Evolutionary conservation across 441 rosid genomes (phyloP).

Genomic region (Eutrema salsugineum): DNA sequence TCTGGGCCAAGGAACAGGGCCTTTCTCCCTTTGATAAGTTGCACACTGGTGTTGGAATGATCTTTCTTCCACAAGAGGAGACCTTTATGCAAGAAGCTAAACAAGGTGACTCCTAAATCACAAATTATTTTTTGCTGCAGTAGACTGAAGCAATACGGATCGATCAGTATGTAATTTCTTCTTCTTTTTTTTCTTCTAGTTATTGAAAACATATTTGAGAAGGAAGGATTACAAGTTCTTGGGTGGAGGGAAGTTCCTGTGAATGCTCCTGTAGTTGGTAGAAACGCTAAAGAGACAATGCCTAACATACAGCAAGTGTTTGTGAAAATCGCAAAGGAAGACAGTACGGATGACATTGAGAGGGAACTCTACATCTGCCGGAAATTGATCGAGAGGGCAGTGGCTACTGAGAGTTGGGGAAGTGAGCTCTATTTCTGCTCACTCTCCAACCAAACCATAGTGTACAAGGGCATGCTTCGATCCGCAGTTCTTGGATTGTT

Average conservation of each 20-base stretch:
- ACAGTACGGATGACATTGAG: conserved; percentile 83
- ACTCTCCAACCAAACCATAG: conserved; percentile 93
- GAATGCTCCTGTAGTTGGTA: conserved; percentile 83
- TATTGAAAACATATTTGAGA: conserved; percentile 70
- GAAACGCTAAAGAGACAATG: conserved; percentile 91
- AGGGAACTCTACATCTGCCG: conserved; percentile 93
- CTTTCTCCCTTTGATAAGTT: conserved; percentile 72
- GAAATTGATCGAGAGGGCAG: conserved; percentile 81
- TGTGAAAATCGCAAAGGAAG: conserved; percentile 83
- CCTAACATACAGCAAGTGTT: conserved; percentile 94
- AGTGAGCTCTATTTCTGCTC: conserved; percentile 91
- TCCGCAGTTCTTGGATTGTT: conserved; percentile 92
- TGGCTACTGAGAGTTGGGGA: conserved; percentile 74
- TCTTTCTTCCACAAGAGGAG: conserved; percentile 83
- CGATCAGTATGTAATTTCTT: not conserved
- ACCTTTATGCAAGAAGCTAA: conserved; percentile 67
- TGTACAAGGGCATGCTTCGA: conserved; percentile 99
- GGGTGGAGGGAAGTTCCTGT: conserved; percentile 99
- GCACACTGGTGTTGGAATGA: conserved; percentile 97
- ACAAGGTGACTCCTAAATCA: conserved; percentile 51
- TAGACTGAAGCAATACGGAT: not conserved
- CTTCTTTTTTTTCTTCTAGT: conserved; percentile 43
- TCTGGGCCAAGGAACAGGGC: conserved; percentile 86
- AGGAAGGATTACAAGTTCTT: conserved; percentile 96
- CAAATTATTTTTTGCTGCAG: not conserved